These are phyloP conservation scores for Taphrina sp. DNA, from an alignment of 1,139 yeast genomes.

Conservation along the genomic window DNA sequence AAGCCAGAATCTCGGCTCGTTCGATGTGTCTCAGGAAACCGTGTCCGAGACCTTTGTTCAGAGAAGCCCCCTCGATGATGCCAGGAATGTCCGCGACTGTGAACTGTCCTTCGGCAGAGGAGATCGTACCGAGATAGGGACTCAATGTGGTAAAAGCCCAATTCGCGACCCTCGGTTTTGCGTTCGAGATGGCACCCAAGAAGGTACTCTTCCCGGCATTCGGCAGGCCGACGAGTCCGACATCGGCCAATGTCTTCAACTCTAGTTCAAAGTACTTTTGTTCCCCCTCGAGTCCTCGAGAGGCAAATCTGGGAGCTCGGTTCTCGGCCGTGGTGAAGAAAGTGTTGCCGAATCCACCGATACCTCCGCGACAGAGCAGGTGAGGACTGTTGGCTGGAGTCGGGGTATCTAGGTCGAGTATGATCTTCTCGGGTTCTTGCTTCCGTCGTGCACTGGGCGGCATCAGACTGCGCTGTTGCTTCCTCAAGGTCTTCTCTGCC, in stretches of 20 bases:
- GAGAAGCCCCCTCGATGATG: slow-evolving; percentile 75
- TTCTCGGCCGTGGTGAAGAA: slow-evolving; percentile 80
- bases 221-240: slow-evolving; percentile 92
- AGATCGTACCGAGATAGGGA: slow-evolving; percentile 75
- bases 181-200: slow-evolving; percentile 81
- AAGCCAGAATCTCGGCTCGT: slow-evolving; percentile 82
- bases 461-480: slow-evolving; percentile 63
- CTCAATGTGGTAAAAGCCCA: slow-evolving; percentile 95
- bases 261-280: slow-evolving; percentile 72
- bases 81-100: slow-evolving; percentile 99
- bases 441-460: slow-evolving; percentile 57
- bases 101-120: slow-evolving; percentile 56
- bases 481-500: slow-evolving; percentile 42
- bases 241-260: slow-evolving; percentile 80
- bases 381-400: slow-evolving; percentile 57
- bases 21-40: slow-evolving; percentile 91
- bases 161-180: slow-evolving; percentile 88
- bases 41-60: slow-evolving; percentile 87
- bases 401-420: slow-evolving; percentile 68
- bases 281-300: slow-evolving; percentile 69
- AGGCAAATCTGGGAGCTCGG: slow-evolving; percentile 85
- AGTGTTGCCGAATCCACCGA: slow-evolving; percentile 95
- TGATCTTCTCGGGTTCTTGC: slow-evolving; percentile 56
- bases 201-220: slow-evolving; percentile 95
- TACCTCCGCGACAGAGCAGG: slow-evolving; percentile 76